Percentiles rank a stretch among this genome's conserved stretches.
Conservation (phyloP, 257 asterid species). For the Paulownia fortunei region DNA sequence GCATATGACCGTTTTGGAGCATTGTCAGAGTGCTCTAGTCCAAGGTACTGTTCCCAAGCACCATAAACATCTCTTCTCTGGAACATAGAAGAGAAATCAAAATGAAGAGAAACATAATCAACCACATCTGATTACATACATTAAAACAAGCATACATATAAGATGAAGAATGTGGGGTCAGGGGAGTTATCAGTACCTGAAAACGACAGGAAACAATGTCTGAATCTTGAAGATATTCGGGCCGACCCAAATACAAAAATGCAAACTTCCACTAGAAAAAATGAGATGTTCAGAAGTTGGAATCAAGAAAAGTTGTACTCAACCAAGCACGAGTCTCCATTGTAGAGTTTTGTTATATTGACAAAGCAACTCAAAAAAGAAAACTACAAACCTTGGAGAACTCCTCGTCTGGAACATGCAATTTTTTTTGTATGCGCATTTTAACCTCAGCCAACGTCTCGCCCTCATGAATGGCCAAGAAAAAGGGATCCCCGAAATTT, state of each 20-base stretch:
- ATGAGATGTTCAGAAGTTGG: slow-evolving; percentile 23
- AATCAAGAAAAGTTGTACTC: not conserved
- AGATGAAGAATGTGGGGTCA: not conserved
- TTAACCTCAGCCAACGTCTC: slow-evolving; percentile 69
- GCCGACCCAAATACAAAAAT: slow-evolving; percentile 67
- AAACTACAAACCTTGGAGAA: slow-evolving; percentile 56
- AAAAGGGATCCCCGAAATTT: slow-evolving; percentile 78
- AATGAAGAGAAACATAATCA: not conserved
- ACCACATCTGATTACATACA: not conserved
- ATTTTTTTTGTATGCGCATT: slow-evolving; percentile 63
- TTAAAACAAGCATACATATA: not conserved
- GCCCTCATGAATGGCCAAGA: slow-evolving; percentile 67
- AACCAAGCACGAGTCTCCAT: not conserved
- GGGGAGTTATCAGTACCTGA: slow-evolving; percentile 47
- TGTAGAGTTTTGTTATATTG: not conserved
- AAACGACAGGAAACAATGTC: slow-evolving; percentile 63
- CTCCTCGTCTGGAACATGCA: slow-evolving; percentile 75
- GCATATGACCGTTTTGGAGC: slow-evolving; percentile 67
- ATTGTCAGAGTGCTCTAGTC: slow-evolving; percentile 74
- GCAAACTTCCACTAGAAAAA: slow-evolving; percentile 72
- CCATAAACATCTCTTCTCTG: slow-evolving; percentile 79
- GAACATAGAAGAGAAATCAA: slow-evolving; percentile 25
- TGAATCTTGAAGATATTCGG: slow-evolving; percentile 67
- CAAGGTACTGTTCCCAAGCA: slow-evolving; percentile 79
- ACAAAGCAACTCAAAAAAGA: slow-evolving; percentile 20